Conservation (phyloP, 1,284 basidiomycete genomes). For the Cystobasidium pallidum region DNA sequence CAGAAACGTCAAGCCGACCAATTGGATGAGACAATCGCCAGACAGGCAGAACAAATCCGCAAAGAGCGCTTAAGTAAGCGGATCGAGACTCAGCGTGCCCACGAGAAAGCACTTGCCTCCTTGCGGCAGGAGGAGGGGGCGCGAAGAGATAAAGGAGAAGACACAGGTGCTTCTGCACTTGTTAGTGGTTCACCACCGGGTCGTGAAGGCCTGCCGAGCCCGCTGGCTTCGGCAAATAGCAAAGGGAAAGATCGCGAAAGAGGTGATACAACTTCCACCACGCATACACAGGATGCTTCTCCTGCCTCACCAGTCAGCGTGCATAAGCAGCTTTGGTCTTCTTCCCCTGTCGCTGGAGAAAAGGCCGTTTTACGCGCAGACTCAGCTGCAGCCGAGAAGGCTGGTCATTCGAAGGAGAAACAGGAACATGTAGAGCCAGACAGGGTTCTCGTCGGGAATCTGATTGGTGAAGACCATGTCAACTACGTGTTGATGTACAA, state of each 20-base stretch:
- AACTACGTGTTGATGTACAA: constrained; percentile 99
- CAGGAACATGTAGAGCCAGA: constrained; percentile 51
- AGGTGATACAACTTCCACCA: constrained; percentile 23
- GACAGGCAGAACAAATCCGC: constrained; percentile 77
- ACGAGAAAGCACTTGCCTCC: constrained; percentile 25
- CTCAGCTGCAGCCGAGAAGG: not conserved
- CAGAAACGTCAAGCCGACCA: constrained; percentile 38
- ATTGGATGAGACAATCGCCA: constrained; percentile 43
- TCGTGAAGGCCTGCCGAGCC: constrained; percentile 8
- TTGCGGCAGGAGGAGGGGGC: constrained; percentile 17
- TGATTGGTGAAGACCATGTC: constrained; percentile 95
- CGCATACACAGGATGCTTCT: constrained; percentile 6
- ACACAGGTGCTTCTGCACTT: constrained; percentile 28
- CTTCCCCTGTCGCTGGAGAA: constrained; percentile 24
- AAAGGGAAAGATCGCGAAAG: constrained; percentile 40
- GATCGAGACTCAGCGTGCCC: constrained; percentile 23
- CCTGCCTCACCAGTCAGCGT: constrained; percentile 16
- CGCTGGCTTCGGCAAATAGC: not conserved
- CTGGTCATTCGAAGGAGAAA: constrained; percentile 9
- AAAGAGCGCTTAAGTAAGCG: constrained; percentile 69
- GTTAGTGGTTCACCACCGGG: constrained; percentile 17
- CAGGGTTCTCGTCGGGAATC: constrained; percentile 79
- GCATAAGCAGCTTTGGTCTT: constrained; percentile 21
- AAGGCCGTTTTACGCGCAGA: constrained; percentile 19
- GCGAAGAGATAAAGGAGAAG: constrained; percentile 13